A percentile compares a stretch with the other conserved stretches of the same genome.
These are phyloP conservation scores for Stenogyne calaminthoides DNA, from an alignment of 305 asterid genomes.

Conservation along the genomic window DNA sequence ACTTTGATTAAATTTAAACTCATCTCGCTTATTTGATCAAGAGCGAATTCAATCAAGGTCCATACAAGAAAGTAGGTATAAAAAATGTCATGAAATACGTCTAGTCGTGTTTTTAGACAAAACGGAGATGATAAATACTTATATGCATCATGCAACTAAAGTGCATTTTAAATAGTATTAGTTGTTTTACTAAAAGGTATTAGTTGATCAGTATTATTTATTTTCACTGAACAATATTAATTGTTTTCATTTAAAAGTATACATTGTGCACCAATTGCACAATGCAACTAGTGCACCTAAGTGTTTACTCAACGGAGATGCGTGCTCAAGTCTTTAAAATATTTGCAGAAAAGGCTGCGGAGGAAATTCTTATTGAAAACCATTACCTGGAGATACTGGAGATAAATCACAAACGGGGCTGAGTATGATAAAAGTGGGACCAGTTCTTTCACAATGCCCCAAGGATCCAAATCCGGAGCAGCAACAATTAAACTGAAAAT, in stretches of 20 bases:
- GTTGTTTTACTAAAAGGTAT: too few species aligned
- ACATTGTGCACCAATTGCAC: too few species aligned
- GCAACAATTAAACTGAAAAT: constrained; percentile 79
- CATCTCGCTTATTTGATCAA: background rate
- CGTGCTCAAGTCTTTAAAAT: background rate
- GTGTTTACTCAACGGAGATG: too few species aligned
- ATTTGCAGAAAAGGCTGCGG: background rate
- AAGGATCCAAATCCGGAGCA: constrained; percentile 74
- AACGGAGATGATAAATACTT: background rate
- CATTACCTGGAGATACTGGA: constrained; percentile 80
- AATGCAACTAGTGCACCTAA: too few species aligned
- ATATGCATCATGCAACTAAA: too few species aligned
- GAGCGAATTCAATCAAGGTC: background rate
- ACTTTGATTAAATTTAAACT: background rate
- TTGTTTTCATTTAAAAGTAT: too few species aligned
- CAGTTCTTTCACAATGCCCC: constrained; percentile 74
- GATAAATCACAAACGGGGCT: constrained; percentile 87
- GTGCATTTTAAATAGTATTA: too few species aligned
- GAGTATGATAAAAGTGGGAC: constrained; percentile 80
- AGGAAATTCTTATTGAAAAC: background rate
- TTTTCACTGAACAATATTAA: too few species aligned
- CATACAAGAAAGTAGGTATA: background rate
- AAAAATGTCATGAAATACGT: background rate
- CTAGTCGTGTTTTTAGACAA: background rate
- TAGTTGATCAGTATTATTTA: too few species aligned